Evolutionary conservation across 2,329 filamentous ascomycete species (phyloP).

Genomic region (Drechslerella dactyloides): DNA sequence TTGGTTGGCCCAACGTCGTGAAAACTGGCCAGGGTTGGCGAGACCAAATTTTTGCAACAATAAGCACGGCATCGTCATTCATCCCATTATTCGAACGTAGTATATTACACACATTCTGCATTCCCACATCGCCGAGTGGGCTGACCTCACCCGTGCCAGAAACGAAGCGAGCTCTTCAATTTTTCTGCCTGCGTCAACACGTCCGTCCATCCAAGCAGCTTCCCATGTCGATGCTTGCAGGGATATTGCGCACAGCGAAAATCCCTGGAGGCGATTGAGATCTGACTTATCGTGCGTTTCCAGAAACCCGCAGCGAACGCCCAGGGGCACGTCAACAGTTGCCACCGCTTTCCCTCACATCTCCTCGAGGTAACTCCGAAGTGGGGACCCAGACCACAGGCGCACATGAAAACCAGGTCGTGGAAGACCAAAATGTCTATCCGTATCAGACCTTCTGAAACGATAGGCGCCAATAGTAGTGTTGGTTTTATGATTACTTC

Average conservation of each 20-base stretch:
- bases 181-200: no score
- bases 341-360: background rate
- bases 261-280: conserved; percentile 16
- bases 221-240: conserved; percentile 14
- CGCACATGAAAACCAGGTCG: background rate
- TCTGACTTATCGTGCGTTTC: conserved; percentile 23
- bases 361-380: background rate
- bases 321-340: background rate
- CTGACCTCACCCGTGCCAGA: conserved; percentile 3
- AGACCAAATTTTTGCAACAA: no score
- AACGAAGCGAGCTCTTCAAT: conserved; percentile 46
- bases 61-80: conserved; percentile 15
- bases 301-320: background rate
- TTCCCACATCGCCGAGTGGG: conserved; percentile 2
- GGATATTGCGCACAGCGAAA: background rate
- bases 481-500: background rate
- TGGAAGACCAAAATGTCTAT: no score
- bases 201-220: conserved; percentile 7
- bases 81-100: no score
- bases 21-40: background rate
- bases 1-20: background rate
- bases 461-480: conserved; percentile 7
- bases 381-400: background rate
- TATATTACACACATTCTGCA: background rate
- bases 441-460: conserved; percentile 27